Base-by-base conservation (phyloP, 2,329 filamentous ascomycete genomes). In the Penicillium sp. region DNA sequence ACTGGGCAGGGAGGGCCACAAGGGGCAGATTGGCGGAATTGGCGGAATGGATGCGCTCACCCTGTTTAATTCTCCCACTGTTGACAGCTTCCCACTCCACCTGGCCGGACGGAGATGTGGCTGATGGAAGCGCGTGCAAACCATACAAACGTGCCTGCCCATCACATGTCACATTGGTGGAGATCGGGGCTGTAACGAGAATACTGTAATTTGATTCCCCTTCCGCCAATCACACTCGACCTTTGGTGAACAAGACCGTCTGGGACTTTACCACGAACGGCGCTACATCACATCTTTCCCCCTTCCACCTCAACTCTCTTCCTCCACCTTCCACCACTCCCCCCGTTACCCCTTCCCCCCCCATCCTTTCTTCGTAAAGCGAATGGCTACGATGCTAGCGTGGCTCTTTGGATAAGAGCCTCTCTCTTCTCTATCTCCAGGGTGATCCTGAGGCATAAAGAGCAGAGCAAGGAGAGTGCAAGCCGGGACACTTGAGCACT, bases 361-460 rank as follows among this genome's bases (percentile, higher is more conserved):
- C 44, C 35, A 39, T 52, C 43, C 42, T 47, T 51, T 57, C 52
- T 52, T 54, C 58, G 65, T 68, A 68, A 68, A 65, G 58, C 59
- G 58, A 63, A 62, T 60, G 53, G 62, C 54, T 57, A 63, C 63
- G 55, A 58, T 61, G 54, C 55, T 58, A 53, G 49, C 57, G 55
- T 55, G 62, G 57, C 51, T 62, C 58, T 57, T 60, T 56, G 60
- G 63, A 62, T 63, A 57, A 64, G 56, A 57, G 47, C 54, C 44
- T 37, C 41, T 47, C 56, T 45, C 41, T 57, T 53, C 51, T 50
- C 47, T 59, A 47, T 45, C 51, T 43, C 53, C 59, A 62, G 54
- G 15, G 36, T 40, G n/a, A n/a, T n/a, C 43, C 39, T 39, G 32
- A 47, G 33, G 40, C 43, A 47, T 31, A 49, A 35, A 38, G 30